Evolutionary conservation across 805 yeast genomes (phyloP).

Genomic region (Metschnikowia cerradonensis): DNA sequence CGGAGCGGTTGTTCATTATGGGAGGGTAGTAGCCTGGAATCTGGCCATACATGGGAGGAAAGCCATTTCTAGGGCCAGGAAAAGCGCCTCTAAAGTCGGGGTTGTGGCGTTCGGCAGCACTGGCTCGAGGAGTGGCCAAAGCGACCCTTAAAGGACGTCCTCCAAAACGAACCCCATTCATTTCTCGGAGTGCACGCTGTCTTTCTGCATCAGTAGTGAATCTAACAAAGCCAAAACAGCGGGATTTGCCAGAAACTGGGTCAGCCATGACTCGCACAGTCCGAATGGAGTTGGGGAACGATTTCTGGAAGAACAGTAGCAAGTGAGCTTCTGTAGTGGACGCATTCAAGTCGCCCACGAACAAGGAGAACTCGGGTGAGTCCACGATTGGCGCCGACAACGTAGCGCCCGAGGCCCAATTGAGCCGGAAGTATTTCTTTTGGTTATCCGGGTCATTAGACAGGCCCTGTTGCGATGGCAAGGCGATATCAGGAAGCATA

Average conservation of each 20-base stretch:
- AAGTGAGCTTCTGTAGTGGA: slow-evolving; percentile 77
- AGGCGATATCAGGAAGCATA: slow-evolving; percentile 53
- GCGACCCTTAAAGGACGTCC: slow-evolving; percentile 77
- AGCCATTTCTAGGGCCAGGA: background rate
- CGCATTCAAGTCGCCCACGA: slow-evolving; percentile 81
- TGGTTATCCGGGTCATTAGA: slow-evolving; percentile 43
- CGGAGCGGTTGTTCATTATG: slow-evolving; percentile 1
- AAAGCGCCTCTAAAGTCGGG: background rate
- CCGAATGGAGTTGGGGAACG: slow-evolving; percentile 59
- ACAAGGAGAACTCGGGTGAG: slow-evolving; percentile 71
- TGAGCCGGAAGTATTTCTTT: slow-evolving; percentile 64
- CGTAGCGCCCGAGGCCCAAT: slow-evolving; percentile 86
- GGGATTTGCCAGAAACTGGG: slow-evolving; percentile 70
- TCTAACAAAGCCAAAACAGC: slow-evolving; percentile 80
- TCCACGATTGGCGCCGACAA: slow-evolving; percentile 65
- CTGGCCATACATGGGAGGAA: background rate
- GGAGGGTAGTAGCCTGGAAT: slow-evolving; percentile 5
- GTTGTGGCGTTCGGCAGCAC: slow-evolving; percentile 6
- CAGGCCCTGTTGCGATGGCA: slow-evolving; percentile 40
- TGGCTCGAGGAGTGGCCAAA: slow-evolving; percentile 67
- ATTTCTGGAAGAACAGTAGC: slow-evolving; percentile 64
- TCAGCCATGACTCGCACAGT: slow-evolving; percentile 86
- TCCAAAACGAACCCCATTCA: slow-evolving; percentile 79
- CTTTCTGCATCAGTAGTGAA: slow-evolving; percentile 69
- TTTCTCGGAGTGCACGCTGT: slow-evolving; percentile 61